Evolutionary conservation across 352 stramenopile genomes (phyloP).

Genomic region (Pilasporangium apinafurcum): DNA sequence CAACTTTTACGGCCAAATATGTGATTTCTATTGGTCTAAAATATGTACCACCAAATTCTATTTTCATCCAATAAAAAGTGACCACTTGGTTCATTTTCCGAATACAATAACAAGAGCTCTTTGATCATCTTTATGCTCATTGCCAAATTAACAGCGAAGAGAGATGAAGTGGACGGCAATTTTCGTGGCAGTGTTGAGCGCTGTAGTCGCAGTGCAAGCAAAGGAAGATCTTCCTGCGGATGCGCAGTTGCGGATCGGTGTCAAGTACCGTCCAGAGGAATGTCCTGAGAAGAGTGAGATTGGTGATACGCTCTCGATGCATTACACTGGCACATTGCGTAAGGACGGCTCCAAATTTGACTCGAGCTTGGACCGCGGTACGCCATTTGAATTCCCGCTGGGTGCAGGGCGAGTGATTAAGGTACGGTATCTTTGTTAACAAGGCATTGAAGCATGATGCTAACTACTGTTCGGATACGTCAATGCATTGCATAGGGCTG

Average conservation of each 20-base stretch:
- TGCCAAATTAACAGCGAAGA: too few relatives aligned
- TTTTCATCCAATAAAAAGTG: conserved; percentile 35
- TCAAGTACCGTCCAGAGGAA: conserved; percentile 68
- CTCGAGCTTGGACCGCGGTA: conserved; percentile 91
- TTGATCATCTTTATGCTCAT: too few relatives aligned
- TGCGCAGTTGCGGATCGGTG: conserved; percentile 65
- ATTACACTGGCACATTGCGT: conserved; percentile 94
- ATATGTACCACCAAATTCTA: not conserved
- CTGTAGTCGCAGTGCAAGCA: conserved; percentile 21
- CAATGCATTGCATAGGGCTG: conserved; percentile 31
- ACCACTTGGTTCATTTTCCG: conserved; percentile 20
- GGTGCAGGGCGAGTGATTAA: conserved; percentile 93
- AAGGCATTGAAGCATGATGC: not conserved
- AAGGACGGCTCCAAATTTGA: conserved; percentile 98
- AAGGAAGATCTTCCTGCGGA: conserved; percentile 70
- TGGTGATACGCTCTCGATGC: conserved; percentile 90
- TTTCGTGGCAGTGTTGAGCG: conserved; percentile 20
- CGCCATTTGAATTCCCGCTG: conserved; percentile 94
- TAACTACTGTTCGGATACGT: not conserved
- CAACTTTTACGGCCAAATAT: not conserved
- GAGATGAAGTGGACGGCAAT: conserved; percentile 58
- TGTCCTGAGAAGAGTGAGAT: conserved; percentile 66
- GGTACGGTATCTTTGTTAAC: conserved; percentile 21
- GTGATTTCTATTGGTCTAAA: conserved; percentile 13
- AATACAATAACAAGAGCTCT: conserved; percentile 4